Base-by-base conservation (phyloP, 179 eudicot species). In the Silene noctiflora region DNA sequence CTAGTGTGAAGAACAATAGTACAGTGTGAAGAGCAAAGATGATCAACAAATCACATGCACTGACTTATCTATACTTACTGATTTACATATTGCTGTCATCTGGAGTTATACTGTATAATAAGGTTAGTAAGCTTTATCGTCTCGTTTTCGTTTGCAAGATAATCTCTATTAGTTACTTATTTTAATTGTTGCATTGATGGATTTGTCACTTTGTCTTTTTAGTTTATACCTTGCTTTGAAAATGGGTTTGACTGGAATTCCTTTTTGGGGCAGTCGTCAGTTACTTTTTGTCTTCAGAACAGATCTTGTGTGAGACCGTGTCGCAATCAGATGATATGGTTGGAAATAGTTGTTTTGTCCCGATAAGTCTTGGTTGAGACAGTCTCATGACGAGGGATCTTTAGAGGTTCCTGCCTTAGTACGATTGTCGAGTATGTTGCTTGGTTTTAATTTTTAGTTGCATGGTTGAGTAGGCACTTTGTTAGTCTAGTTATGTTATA, bases 51-150 rank as follows among this genome's bases (percentile, higher is more conserved):
- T 85, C 91, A 74, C 89, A 89, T 79, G 82, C 92, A 27, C 84
- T 92, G 76, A 92, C 97, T 29, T 92, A 92, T 79, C 78, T 92
- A 10, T 92, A 92, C 85, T 81, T 92, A 20, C 80, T 92, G 56
- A 81, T 89, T 70, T 92, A 92, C 85, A 88, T 92, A 75, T 68
- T 87, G 70, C 89, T 92, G 39, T 92, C 97, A 4, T 92, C 97
- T n/a, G 97, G 96, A 72, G 97, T 92, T 80, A 92, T 92, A 73
- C 79, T 90, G 48, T 92, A 92, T 86, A 92, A 92, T 84, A 92
- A 92, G 91, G 97, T 92, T 84, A 51, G 17, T 11, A 51, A 12
- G n/a, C 25, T 35, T 13, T 39, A 21, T 19, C 24, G 17, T 16
- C n/a, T 2, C n/a, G 4, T 3, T 1, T 51, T 16, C n/a, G 11